Conservation (phyloP, 139 green algal genomes). For the Limnomonas spitsbergensis region DNA sequence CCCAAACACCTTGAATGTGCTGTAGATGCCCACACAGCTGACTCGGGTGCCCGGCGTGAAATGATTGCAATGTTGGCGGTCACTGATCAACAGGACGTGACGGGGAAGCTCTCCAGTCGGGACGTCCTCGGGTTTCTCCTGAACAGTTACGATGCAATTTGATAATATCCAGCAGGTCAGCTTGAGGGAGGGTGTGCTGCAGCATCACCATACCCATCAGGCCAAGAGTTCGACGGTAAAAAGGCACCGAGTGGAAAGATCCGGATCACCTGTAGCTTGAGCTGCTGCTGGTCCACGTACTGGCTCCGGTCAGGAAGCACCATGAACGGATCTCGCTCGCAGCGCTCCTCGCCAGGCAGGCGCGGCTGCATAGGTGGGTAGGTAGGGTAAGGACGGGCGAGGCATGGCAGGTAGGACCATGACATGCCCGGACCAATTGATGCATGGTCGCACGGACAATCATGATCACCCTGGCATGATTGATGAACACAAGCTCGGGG, state of each 20-base stretch:
- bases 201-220: too few species aligned
- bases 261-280: constrained; percentile 96
- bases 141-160: constrained; percentile 22
- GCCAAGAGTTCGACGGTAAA: too few species aligned
- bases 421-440: too few species aligned
- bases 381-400: background rate
- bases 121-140: constrained; percentile 95
- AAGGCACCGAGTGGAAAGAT: too few species aligned
- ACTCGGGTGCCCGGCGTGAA: constrained; percentile 89
- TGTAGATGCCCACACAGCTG: constrained; percentile 80
- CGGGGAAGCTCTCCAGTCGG: constrained; percentile 60
- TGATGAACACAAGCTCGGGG: too few species aligned
- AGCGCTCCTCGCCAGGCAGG: constrained; percentile 45
- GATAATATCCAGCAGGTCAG: background rate
- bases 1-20: constrained; percentile 80
- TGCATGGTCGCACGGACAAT: too few species aligned
- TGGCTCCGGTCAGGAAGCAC: constrained; percentile 71
- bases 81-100: constrained; percentile 75
- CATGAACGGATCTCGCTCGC: constrained; percentile 77
- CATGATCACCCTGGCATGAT: too few species aligned
- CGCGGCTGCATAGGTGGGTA: background rate
- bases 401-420: too few species aligned
- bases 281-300: constrained; percentile 95
- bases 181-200: too few species aligned
- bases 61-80: constrained; percentile 75